Base-by-base conservation (phyloP, 176 grass and related monocot genomes). In the Juncus effusus region DNA sequence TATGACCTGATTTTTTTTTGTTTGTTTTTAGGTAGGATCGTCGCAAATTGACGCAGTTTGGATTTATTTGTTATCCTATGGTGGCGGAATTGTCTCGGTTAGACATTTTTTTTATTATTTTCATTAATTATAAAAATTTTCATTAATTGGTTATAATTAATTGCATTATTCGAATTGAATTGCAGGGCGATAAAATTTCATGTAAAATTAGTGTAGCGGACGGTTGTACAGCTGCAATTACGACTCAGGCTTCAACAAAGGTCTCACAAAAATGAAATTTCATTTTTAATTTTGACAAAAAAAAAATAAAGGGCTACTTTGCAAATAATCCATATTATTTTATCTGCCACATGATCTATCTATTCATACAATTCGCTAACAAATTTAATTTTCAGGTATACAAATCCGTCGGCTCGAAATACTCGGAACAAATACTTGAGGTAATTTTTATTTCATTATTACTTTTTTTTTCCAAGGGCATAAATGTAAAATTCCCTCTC, bases 31-130 rank as follows among this genome's bases (percentile, higher is more conserved):
- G 86, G 91, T 81, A 8, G 87, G 77, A 0, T 67, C 77, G 13
- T 72, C 80, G 50, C 54, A 67, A 42, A 62, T 74, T 12, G 80
- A 85, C 69, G 74, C 74, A 35, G 88, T 83, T 40, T 97, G 88
- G 85, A 82, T 97, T 67, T 97, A 89, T 70, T 38, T 77, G 69
- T 80, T 97, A 74, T 82, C 85, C 67, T 97, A 97, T 28, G 85
- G 93, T n/a, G 88, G 88, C 39, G 93, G 93, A 74, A 92, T 97
- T 53, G 88, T 97, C 77, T 97, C 93, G 39, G 93, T 96, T 55
- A 85, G 76, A 45, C 68, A 14, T 38, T 56, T 61, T 59, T 44
- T 10, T 4, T 51, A 47, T 9, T 49, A 13, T 55, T 36, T n/a
- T 56, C 16, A 8, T 69, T 61, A 35, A 37, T 50, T 72, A 6